phyloP scores from a whole-genome alignment of 768 basidiomycete genomes.

The Solioccasus polychromus region DNA sequence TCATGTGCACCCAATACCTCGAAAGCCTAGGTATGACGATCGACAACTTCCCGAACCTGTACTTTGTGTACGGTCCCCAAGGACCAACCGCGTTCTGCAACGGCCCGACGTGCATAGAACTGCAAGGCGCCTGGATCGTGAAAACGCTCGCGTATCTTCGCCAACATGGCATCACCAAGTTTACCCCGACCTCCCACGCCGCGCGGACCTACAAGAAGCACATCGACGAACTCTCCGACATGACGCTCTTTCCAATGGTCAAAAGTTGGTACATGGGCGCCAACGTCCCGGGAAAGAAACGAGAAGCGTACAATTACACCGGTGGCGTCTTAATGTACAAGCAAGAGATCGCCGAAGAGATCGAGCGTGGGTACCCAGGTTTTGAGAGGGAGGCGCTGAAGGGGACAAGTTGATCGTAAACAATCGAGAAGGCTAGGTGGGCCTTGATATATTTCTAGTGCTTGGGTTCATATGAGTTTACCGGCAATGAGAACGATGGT shows the following conservation, averaged over 20 bases:
- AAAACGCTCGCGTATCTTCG: conserved; percentile 12
- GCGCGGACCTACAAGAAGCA: conserved; percentile 8
- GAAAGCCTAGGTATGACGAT: conserved; percentile 13
- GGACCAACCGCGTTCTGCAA: conserved; percentile 10
- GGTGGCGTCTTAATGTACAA: conserved; percentile 1
- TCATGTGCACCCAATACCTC: neutral
- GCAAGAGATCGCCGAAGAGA: conserved; percentile 13
- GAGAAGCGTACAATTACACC: conserved; percentile 2
- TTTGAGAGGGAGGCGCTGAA: conserved; percentile 10
- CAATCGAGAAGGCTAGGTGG: neutral
- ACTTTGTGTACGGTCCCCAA: conserved; percentile 13
- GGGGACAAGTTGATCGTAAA: neutral
- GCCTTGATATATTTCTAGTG: no score
- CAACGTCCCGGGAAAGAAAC: conserved; percentile 11
- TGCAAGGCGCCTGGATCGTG: conserved; percentile 7
- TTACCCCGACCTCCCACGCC: conserved; percentile 6
- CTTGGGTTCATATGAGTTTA: no score
- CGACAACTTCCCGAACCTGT: conserved; percentile 17
- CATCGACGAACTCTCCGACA: neutral
- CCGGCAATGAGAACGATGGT: no score
- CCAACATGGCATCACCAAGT: conserved; percentile 9
- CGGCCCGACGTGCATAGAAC: conserved; percentile 9
- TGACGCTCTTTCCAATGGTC: conserved; percentile 7
- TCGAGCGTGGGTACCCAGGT: conserved; percentile 9
- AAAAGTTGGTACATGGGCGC: conserved; percentile 2